phyloP scores from a whole-genome alignment of 2,329 filamentous ascomycete species.

The Penicillium sp. region DNA sequence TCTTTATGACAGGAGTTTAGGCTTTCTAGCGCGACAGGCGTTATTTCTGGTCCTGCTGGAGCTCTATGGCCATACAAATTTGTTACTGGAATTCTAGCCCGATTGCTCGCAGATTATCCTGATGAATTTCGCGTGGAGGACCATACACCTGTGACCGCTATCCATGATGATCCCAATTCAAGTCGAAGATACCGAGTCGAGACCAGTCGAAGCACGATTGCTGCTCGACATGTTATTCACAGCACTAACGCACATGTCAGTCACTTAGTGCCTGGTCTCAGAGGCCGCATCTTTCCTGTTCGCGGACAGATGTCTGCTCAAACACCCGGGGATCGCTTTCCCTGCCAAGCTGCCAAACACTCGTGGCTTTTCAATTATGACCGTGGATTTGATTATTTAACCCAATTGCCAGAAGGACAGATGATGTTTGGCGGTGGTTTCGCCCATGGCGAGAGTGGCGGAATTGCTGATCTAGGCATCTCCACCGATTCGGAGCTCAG shows the following conservation, averaged over 20 bases:
- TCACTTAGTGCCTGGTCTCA: slow-evolving; percentile 39
- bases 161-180: slow-evolving; percentile 12
- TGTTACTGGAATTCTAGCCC: slow-evolving; percentile 26
- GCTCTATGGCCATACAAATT: slow-evolving; percentile 37
- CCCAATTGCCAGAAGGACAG: slow-evolving; percentile 24
- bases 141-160: slow-evolving; percentile 26
- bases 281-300: slow-evolving; percentile 36
- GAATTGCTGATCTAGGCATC: slow-evolving; percentile 16
- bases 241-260: slow-evolving; percentile 42
- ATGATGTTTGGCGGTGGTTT: slow-evolving; percentile 24
- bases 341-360: slow-evolving; percentile 16
- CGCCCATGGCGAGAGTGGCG: slow-evolving; percentile 24
- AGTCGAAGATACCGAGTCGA: slow-evolving; percentile 26
- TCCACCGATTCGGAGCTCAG: too few relatives aligned
- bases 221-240: slow-evolving; percentile 36
- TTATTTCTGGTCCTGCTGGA: slow-evolving; percentile 26
- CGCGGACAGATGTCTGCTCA: slow-evolving; percentile 45
- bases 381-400: slow-evolving; percentile 24
- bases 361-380: slow-evolving; percentile 31
- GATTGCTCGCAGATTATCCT: slow-evolving; percentile 20
- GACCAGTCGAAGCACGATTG: slow-evolving; percentile 36
- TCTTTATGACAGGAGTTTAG: slow-evolving; percentile 22
- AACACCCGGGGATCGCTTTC: slow-evolving; percentile 19
- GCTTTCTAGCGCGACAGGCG: slow-evolving; percentile 21
- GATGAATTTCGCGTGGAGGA: slow-evolving; percentile 29